Evolutionary conservation across 2,329 filamentous ascomycete genomes (phyloP), one percentile per base, ranked within the genome.

Genomic region (Phyllosticta citribraziliensis): DNA sequence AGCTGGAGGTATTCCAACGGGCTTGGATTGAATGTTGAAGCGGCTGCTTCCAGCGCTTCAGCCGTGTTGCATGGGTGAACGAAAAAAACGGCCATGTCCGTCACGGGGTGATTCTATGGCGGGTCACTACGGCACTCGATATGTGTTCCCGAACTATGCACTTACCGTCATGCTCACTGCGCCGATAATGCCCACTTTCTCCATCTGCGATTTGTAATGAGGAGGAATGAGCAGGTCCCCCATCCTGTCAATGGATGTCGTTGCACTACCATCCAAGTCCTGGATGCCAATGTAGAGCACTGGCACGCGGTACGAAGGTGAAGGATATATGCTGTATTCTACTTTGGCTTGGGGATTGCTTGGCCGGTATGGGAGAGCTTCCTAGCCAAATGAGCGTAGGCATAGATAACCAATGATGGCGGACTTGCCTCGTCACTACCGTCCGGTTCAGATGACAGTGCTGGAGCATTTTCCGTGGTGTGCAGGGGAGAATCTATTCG

Each of bases 11-110:
- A 97, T 67, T 86, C 80, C 68, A 86, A 72, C 5, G 78, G 73
- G 19, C 67, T 74, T 53, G 78, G 65, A n/a, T 68, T 64, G 61
- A 66, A 59, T 4, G 54, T 67, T 56, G 68, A 67, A 14, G 73
- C 69, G 74, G 71, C 80, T 78, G 70, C 79, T 66, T 79, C 79
- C 82, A 97, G 88, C 58, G 89, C 88, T 65, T 93, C 88, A 61
- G 88, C 88, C 9, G 94, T 89, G 72, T 89, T 84, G 75, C 94
- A 97, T 24, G 94, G 93, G 76, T 99, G 94, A 67, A 97, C 82
- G 74, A 96, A 97, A 74, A 93, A 97, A 56, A 85, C 84, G 51
- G 91, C 90, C 62, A 86, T 74, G 58, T 88, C 88, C 62, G 86
- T 89, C 63, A 89, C 75, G 58, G 94, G 93, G 79, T 97, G 91